A percentile compares a stretch with the other conserved stretches of the same genome.
phyloP scores from a whole-genome alignment of 176 grass and related monocot genomes.

The Microstegium vimineum region DNA sequence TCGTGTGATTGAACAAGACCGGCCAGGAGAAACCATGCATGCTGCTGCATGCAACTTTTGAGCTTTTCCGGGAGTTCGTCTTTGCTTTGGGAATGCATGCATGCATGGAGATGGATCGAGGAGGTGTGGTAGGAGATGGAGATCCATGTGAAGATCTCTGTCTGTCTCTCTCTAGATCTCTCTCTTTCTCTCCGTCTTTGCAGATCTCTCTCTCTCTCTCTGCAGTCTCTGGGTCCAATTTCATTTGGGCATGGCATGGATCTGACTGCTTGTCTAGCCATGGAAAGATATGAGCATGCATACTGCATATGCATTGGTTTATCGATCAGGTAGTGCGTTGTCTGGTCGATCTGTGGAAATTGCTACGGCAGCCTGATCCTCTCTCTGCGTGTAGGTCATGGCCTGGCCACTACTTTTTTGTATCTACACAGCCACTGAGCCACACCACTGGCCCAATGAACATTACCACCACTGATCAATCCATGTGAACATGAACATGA shows the following conservation, averaged over 20 bases:
- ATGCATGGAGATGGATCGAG: too few species aligned
- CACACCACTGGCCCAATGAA: too few species aligned
- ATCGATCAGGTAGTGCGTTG: not conserved
- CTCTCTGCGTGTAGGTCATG: not conserved
- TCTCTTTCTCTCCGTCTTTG: not conserved
- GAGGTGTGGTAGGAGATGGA: too few species aligned
- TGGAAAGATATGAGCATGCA: not conserved
- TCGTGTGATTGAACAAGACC: conserved; percentile 52
- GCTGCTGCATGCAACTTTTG: conserved; percentile 43
- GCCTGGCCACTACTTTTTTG: too few species aligned
- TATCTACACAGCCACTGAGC: too few species aligned
- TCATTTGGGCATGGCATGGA: not conserved
- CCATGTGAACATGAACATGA: not conserved
- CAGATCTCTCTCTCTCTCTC: not conserved
- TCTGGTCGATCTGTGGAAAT: conserved; percentile 2
- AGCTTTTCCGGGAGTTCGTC: conserved; percentile 32
- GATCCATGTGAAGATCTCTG: conserved; percentile 9
- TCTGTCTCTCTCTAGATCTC: not conserved
- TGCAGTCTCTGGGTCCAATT: not conserved
- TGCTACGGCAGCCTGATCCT: not conserved
- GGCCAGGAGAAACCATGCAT: conserved; percentile 20
- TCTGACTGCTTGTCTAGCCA: not conserved
- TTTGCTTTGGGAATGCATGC: conserved; percentile 22
- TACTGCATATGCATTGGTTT: not conserved
- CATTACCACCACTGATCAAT: too few species aligned